Conservation (phyloP, 1,139 yeast species). For the Magnusiomyces suaveolens region DNA sequence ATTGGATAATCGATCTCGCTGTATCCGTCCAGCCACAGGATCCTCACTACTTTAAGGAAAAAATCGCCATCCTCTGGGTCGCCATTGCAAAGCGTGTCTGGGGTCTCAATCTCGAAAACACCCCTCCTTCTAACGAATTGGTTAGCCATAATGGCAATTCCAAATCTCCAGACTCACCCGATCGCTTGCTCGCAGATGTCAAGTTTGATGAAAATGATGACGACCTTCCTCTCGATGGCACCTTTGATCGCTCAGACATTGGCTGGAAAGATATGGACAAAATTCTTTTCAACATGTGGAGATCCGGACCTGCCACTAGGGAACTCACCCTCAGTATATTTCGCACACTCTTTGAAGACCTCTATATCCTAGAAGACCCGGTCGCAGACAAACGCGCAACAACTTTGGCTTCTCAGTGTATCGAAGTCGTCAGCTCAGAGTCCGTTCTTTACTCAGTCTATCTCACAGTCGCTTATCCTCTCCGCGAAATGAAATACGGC, state of each 20-base stretch:
- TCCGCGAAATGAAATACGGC: slow-evolving; percentile 38
- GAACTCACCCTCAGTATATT: slow-evolving; percentile 71
- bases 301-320: slow-evolving; percentile 46
- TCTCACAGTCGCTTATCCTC: slow-evolving; percentile 49
- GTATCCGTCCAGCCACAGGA: slow-evolving; percentile 50
- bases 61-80: slow-evolving; percentile 84
- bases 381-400: slow-evolving; percentile 73
- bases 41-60: slow-evolving; percentile 85
- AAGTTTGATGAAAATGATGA: slow-evolving; percentile 11
- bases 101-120: slow-evolving; percentile 44
- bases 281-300: slow-evolving; percentile 68
- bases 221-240: slow-evolving; percentile 3
- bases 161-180: background rate
- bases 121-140: background rate
- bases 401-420: slow-evolving; percentile 72
- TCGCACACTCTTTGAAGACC: slow-evolving; percentile 84
- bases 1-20: slow-evolving; percentile 77
- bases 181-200: background rate
- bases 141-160: slow-evolving; percentile 1
- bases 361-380: slow-evolving; percentile 86
- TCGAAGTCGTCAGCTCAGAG: slow-evolving; percentile 70
- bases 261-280: slow-evolving; percentile 93
- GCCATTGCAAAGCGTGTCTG: slow-evolving; percentile 85
- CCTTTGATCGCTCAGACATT: slow-evolving; percentile 26
- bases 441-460: slow-evolving; percentile 55